Base-by-base conservation (phyloP, 2,329 filamentous ascomycete species). In the Calonectria montana region DNA sequence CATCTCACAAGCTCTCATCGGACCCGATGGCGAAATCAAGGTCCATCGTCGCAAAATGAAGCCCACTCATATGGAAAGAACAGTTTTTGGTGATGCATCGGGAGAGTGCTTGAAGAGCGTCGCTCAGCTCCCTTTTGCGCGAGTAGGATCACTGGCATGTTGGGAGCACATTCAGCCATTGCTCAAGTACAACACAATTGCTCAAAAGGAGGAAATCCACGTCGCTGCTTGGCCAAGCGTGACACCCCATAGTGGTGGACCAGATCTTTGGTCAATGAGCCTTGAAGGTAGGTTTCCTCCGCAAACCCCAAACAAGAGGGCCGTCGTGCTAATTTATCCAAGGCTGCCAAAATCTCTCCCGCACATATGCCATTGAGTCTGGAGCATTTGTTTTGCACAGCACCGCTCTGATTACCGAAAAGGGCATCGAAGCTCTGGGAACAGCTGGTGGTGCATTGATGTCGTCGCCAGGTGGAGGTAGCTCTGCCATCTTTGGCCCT, bases 141-240 rank as follows among this genome's bases (percentile, higher is more conserved):
- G 81, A n/a, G 81, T 87, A 27, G 86, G 86, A 4, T 79, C 78
- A 0, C 77, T 88, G 2, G 81, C 82, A 2, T 88, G 87, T 80
- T 87, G 85, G 84, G 87, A 89, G 74, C 86, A 88, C 72, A 80
- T 81, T 3, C 84, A 88, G 75, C 86, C 86, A 2, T 78, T 88
- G 13, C 81, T 88, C 13, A 86, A 86, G 63, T 87, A 85, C 71
- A 86, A 67, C 70, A 84, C 81, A 4, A 82, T 82, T 69, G 25
- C 81, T 0, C 85, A 86, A 75, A 77, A 81, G 10, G 86, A 85
- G 68, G 77, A 83, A 35, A 83, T 89, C 31, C 86, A 88, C 71
- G 80, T 88, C 15, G 79, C 85, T 4, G 83, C 82, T n/a, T 88
- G 87, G 87, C 87, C 87, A 15, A 64, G 69, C n/a, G 61, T 69